Evolutionary conservation across 2,329 filamentous ascomycete species (phyloP), one percentile per base, ranked within the genome.

Genomic region (Penicillium aurantiogriseum): DNA sequence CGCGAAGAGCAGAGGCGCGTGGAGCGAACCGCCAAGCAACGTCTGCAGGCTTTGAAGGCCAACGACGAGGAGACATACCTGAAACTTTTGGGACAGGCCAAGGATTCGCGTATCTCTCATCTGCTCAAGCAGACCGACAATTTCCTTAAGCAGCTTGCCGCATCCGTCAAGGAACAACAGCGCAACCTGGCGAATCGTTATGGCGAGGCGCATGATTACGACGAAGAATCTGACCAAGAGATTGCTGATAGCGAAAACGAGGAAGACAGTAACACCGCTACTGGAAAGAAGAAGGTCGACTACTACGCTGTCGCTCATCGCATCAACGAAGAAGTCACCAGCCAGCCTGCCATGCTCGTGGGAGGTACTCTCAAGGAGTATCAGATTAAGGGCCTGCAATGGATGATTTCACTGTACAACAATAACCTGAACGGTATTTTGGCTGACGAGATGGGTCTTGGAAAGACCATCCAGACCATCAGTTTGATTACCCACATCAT

Each of bases 371-470:
- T 99, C 65, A 99, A 99, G 76, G 94, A 99, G 74, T 99, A 99
- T 77, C 94, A 99, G 78, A 67, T 99, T 77, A 97, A 97, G 86
- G 94, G 94, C 83, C 80, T 99, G 47, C 93, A 99, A 76, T 99
- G 94, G 94, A 99, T 99, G 94, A 88, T 99, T 60, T 99, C 94
- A 15, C 83, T 99, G 15, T 99, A 97, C 84, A 99, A 99, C 87
- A 99, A 99, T 82, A 99, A 97, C 77, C 85, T 99, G 64, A 99
- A 99, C 75, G 94, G 94, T 84, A 97, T 99, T 65, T 81, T 99
- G 68, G 94, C 94, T 58, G 94, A 99, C 70, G 94, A 99, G 78
- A 99, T 99, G 94, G 94, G 94, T 88, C 90, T 99, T 64, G 94
- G 94, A 76, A 99, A 99, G 80, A 99, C 94, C 0, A 99, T 99